phyloP scores from a whole-genome alignment of 2,329 filamentous ascomycete genomes.

The Capronia americana region DNA sequence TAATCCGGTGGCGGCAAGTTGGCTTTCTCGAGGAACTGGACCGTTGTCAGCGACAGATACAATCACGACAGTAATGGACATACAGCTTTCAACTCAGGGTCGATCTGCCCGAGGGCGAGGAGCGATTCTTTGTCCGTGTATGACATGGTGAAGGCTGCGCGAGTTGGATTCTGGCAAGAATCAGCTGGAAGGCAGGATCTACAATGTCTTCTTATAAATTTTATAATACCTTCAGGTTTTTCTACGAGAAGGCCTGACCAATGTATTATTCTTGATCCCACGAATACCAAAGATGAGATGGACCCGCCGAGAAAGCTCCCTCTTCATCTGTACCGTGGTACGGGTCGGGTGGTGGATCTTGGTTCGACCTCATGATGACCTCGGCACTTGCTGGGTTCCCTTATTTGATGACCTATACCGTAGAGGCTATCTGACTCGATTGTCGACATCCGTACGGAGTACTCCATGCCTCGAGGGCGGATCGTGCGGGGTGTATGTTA shows the following conservation, averaged over 20 bases:
- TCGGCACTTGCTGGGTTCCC: slow-evolving; percentile 6
- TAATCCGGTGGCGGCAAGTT: slow-evolving; percentile 35
- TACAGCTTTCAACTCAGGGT: slow-evolving; percentile 43
- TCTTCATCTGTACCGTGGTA: neutral
- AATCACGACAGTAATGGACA: too few species aligned
- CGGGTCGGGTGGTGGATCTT: neutral
- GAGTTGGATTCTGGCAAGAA: neutral
- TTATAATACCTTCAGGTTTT: neutral
- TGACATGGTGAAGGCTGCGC: slow-evolving; percentile 16
- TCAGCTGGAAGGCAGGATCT: neutral
- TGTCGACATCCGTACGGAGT: too few species aligned
- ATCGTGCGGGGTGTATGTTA: neutral
- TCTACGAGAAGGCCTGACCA: slow-evolving; percentile 5
- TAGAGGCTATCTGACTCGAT: neutral
- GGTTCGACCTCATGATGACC: slow-evolving; percentile 1
- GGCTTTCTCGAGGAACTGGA: slow-evolving; percentile 35
- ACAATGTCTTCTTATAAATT: neutral
- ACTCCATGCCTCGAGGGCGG: neutral
- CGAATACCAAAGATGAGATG: neutral
- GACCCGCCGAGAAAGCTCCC: neutral
- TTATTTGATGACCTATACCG: neutral
- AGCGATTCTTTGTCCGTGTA: slow-evolving; percentile 40
- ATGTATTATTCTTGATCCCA: neutral
- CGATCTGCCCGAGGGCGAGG: slow-evolving; percentile 41
- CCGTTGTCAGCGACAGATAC: slow-evolving; percentile 11